Conservation (phyloP, 176 grass and related monocot genomes). For the Lolium multiflorum region DNA sequence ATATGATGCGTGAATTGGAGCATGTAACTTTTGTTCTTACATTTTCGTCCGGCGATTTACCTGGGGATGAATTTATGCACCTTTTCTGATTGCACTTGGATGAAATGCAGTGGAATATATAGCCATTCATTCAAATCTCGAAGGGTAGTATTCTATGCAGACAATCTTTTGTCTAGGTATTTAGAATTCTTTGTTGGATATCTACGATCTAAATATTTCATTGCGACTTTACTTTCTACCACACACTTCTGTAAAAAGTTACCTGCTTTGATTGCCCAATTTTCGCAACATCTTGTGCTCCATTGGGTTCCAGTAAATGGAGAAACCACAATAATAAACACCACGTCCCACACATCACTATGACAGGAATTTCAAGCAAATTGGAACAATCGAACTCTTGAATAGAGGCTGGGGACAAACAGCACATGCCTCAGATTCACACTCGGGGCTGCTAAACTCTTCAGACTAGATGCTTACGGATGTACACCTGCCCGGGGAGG, state of each 20-base stretch:
- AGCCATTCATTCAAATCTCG: not conserved
- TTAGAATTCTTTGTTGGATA: no score
- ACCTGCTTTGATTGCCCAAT: not conserved
- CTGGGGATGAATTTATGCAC: constrained; percentile 4
- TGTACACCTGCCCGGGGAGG: not conserved
- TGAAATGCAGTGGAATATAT: not conserved
- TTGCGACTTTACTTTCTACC: no score
- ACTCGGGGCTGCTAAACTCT: not conserved
- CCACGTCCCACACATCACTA: not conserved
- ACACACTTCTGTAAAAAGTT: no score
- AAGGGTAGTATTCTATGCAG: not conserved
- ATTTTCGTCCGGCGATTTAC: not conserved
- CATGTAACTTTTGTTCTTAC: constrained; percentile 39
- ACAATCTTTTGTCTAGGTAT: not conserved
- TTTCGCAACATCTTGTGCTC: not conserved
- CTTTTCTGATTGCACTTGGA: not conserved
- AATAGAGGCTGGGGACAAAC: not conserved
- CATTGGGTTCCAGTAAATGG: not conserved
- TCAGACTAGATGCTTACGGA: not conserved
- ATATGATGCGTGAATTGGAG: constrained; percentile 29
- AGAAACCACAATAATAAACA: not conserved
- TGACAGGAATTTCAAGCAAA: no score
- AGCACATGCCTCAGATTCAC: not conserved
- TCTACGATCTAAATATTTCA: no score
- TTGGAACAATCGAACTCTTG: not conserved